Percentiles rank a stretch among this genome's conserved stretches.
Evolutionary conservation across 2,329 filamentous ascomycete species (phyloP).

Genomic region (Atkinsonella hypoxylon): DNA sequence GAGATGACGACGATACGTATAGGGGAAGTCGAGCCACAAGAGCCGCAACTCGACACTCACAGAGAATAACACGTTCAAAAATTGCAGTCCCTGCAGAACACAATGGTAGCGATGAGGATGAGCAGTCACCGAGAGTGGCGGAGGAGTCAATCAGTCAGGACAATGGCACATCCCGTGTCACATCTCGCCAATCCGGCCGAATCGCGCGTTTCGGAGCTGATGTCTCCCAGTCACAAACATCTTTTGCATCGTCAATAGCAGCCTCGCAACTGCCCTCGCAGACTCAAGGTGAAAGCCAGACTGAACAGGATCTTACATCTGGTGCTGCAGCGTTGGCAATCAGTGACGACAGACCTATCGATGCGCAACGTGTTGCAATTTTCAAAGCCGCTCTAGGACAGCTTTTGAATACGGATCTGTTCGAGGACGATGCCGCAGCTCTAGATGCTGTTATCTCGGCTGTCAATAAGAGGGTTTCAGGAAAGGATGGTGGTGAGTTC

Average conservation of each 20-base stretch:
- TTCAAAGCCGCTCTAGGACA: constrained; percentile 79
- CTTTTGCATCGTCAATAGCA: constrained; percentile 69
- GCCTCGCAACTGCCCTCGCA: constrained; percentile 53
- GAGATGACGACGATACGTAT: constrained; percentile 48
- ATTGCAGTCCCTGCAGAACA: constrained; percentile 12
- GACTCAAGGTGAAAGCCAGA: constrained; percentile 28
- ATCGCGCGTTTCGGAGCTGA: constrained; percentile 23
- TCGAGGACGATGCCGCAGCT: constrained; percentile 72
- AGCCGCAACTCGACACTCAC: constrained; percentile 12
- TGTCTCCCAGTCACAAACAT: constrained; percentile 37
- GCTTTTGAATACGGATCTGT: constrained; percentile 70
- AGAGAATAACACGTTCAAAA: background rate
- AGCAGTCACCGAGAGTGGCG: background rate
- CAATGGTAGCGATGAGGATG: constrained; percentile 18
- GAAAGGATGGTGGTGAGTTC: constrained; percentile 47
- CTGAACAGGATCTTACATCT: constrained; percentile 33
- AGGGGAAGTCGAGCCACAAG: constrained; percentile 25
- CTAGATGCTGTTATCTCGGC: constrained; percentile 63
- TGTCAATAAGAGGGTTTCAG: constrained; percentile 61
- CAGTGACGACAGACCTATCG: constrained; percentile 37
- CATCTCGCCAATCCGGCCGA: constrained; percentile 30
- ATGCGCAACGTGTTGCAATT: constrained; percentile 48
- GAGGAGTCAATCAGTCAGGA: background rate
- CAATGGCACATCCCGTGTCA: constrained; percentile 10
- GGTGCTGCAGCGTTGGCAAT: constrained; percentile 30